Evolutionary conservation across 768 basidiomycete species (phyloP).

Genomic region (Rhizopogon rudus): DNA sequence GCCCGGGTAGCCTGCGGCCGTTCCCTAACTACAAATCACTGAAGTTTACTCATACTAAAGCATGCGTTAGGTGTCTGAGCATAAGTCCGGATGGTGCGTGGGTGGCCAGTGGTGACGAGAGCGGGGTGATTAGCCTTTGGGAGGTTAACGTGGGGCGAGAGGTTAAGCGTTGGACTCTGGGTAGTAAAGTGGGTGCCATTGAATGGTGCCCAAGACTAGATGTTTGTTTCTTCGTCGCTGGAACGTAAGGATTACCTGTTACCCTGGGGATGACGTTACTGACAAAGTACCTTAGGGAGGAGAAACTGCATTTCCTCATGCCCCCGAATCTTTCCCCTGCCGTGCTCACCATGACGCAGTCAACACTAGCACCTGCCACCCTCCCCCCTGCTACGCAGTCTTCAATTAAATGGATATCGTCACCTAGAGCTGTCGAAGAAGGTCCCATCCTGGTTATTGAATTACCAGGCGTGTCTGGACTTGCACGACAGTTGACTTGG

Average conservation of each 20-base stretch:
- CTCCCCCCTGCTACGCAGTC: constrained; percentile 60
- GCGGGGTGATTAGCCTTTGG: constrained; percentile 84
- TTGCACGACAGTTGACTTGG: constrained; percentile 82
- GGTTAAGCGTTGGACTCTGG: constrained; percentile 82
- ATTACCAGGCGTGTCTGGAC: constrained; percentile 61
- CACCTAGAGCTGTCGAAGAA: constrained; percentile 44
- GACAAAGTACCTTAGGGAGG: constrained; percentile 53
- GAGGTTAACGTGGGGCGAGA: constrained; percentile 87
- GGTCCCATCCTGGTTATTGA: constrained; percentile 55
- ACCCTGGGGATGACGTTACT: constrained; percentile 2
- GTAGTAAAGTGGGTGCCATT: constrained; percentile 72
- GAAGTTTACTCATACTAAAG: constrained; percentile 59
- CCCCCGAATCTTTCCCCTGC: constrained; percentile 71
- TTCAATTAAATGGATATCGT: constrained; percentile 65
- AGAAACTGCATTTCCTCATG: constrained; percentile 71
- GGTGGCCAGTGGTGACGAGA: constrained; percentile 89
- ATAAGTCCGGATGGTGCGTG: constrained; percentile 88
- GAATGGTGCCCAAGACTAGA: constrained; percentile 94
- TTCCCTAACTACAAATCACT: constrained; percentile 89
- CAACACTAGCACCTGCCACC: constrained; percentile 56
- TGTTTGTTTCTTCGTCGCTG: constrained; percentile 72
- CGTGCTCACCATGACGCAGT: constrained; percentile 53
- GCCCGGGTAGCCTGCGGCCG: constrained; percentile 84
- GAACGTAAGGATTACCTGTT: constrained; percentile 52
- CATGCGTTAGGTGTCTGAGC: constrained; percentile 68